Conservation (phyloP, 2,329 filamentous ascomycete genomes). For the Ophiocordyceps camponoti-floridani region DNA sequence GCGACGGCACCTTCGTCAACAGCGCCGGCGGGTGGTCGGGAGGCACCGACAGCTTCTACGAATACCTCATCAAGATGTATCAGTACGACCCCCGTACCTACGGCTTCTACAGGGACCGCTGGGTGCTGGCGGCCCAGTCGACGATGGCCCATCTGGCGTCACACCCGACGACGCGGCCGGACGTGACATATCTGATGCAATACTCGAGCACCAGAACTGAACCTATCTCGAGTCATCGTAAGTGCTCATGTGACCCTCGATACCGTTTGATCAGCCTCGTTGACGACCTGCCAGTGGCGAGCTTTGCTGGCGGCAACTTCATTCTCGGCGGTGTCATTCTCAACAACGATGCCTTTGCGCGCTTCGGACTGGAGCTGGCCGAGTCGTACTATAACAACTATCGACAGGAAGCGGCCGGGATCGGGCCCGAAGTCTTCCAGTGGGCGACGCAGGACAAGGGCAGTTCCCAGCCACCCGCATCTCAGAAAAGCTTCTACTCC, state of each 20-base stretch:
- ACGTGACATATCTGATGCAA: slow-evolving; percentile 53
- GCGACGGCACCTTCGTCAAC: slow-evolving; percentile 49
- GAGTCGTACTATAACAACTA: slow-evolving; percentile 63
- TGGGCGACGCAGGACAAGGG: slow-evolving; percentile 33
- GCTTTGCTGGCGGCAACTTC: slow-evolving; percentile 74
- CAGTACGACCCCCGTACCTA: slow-evolving; percentile 56
- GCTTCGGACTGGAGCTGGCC: slow-evolving; percentile 58
- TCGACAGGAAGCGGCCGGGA: slow-evolving; percentile 44
- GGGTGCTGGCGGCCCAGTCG: slow-evolving; percentile 59
- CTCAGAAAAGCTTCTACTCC: slow-evolving; percentile 41
- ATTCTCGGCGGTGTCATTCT: slow-evolving; percentile 64
- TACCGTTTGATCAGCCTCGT: background rate
- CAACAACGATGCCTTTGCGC: slow-evolving; percentile 43
- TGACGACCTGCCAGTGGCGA: slow-evolving; percentile 36
- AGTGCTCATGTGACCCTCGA: slow-evolving; percentile 6
- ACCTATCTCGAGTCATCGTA: slow-evolving; percentile 31
- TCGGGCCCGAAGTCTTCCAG: slow-evolving; percentile 57
- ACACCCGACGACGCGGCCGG: slow-evolving; percentile 45
- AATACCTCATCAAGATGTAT: slow-evolving; percentile 86
- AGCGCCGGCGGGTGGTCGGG: slow-evolving; percentile 58
- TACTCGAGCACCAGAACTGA: slow-evolving; percentile 28
- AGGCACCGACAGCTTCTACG: slow-evolving; percentile 67
- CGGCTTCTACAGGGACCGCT: slow-evolving; percentile 48
- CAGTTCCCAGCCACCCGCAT: slow-evolving; percentile 22
- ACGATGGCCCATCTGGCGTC: slow-evolving; percentile 54